phyloP scores from a whole-genome alignment of 1,284 basidiomycete genomes.

The Rhodotorula mucilaginosa region DNA sequence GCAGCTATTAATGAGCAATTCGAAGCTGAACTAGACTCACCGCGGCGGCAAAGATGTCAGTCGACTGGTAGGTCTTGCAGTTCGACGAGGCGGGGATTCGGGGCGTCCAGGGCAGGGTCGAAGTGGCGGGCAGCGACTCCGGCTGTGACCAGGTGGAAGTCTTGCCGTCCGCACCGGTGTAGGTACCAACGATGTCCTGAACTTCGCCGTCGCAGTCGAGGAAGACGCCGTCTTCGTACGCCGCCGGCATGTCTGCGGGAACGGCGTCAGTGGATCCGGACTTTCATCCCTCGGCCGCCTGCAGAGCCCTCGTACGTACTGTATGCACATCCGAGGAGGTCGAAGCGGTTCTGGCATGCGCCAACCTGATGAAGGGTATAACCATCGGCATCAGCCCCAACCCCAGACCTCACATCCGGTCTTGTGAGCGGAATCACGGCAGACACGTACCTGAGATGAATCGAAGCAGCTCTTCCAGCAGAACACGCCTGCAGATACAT shows the following conservation, averaged over 20 bases:
- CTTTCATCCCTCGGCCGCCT: accelerated
- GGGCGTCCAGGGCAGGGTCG: conserved; percentile 62
- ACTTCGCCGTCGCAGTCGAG: conserved; percentile 63
- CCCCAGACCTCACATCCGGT: no score
- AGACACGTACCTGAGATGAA: not conserved
- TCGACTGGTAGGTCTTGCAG: conserved; percentile 61
- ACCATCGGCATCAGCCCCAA: no score
- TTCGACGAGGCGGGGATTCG: conserved; percentile 61
- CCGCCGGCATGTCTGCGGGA: conserved; percentile 58
- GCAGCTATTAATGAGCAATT: no score
- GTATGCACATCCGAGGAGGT: conserved; percentile 66
- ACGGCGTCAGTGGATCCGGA: not conserved
- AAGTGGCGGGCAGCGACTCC: conserved; percentile 60
- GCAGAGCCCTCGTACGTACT: conserved; percentile 42
- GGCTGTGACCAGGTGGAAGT: conserved; percentile 45
- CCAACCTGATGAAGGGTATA: no score
- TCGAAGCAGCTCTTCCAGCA: conserved; percentile 59
- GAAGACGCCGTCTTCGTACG: conserved; percentile 59
- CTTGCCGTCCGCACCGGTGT: conserved; percentile 43
- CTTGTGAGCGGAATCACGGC: not conserved
- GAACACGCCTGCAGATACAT: conserved; percentile 52
- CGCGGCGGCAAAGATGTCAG: conserved; percentile 55
- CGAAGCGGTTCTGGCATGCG: conserved; percentile 53
- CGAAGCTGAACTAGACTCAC: no score
- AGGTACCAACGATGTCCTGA: conserved; percentile 61